Evolutionary conservation across 2,329 filamentous ascomycete species (phyloP).

Genomic region (Aspergillus sp.): DNA sequence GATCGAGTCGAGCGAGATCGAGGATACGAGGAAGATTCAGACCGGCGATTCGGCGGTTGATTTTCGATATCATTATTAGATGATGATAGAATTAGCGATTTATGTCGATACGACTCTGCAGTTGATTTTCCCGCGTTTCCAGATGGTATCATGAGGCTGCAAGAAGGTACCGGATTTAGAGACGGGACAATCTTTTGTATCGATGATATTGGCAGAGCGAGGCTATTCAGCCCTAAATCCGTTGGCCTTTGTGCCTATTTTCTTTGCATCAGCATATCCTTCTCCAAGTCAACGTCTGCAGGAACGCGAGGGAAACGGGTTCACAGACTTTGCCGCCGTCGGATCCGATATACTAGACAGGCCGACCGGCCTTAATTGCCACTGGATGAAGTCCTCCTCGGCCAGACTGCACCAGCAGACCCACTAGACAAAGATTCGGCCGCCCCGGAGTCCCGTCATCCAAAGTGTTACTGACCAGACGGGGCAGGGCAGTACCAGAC

Average conservation of each 20-base stretch:
- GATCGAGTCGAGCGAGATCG: slow-evolving; percentile 33
- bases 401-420: slow-evolving; percentile 6
- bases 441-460: slow-evolving; percentile 22
- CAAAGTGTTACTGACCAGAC: too few relatives aligned
- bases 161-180: too few relatives aligned
- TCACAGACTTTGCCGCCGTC: slow-evolving; percentile 17
- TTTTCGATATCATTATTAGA: slow-evolving; percentile 38
- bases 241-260: too few relatives aligned
- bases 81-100: neutral
- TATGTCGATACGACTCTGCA: neutral
- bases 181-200: too few relatives aligned
- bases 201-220: too few relatives aligned
- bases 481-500: neutral
- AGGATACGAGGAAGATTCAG: slow-evolving; percentile 37
- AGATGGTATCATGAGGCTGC: too few relatives aligned
- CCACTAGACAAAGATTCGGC: slow-evolving; percentile 22
- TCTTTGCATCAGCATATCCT: too few relatives aligned
- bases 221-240: too few relatives aligned
- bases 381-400: slow-evolving; percentile 27
- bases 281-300: too few relatives aligned
- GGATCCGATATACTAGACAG: slow-evolving; percentile 35
- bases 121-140: too few relatives aligned
- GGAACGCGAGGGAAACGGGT: too few relatives aligned
- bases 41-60: slow-evolving; percentile 41
- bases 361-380: slow-evolving; percentile 30